These are phyloP conservation scores for Conticribra guillardii DNA, from an alignment of 108 stramenopile genomes.

Conservation along the genomic window DNA sequence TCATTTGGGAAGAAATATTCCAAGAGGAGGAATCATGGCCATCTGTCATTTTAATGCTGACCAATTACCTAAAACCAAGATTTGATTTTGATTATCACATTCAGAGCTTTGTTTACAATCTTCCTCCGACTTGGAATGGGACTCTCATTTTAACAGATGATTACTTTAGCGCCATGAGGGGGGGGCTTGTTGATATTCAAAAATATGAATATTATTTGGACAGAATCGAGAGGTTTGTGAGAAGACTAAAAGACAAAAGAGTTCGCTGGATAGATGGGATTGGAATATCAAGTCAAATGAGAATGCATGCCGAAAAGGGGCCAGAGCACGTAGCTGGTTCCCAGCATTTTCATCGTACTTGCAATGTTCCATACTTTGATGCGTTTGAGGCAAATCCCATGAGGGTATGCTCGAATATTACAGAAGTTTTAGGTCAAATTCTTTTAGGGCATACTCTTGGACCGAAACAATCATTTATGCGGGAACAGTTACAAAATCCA, in stretches of 20 bases:
- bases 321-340: constrained; percentile 27
- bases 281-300: constrained; percentile 41
- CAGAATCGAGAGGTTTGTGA: not conserved
- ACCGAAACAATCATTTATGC: constrained; percentile 7
- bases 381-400: not conserved
- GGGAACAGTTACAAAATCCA: constrained; percentile 1
- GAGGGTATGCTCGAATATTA: constrained; percentile 38
- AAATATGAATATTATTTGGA: constrained; percentile 9
- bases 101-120: constrained; percentile 6
- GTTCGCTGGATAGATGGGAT: constrained; percentile 44
- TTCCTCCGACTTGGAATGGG: constrained; percentile 30
- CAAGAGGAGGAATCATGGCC: constrained; percentile 35
- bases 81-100: constrained; percentile 40
- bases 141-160: constrained; percentile 26
- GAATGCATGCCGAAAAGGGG: constrained; percentile 36
- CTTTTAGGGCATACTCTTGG: constrained; percentile 41
- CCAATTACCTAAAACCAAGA: constrained; percentile 10
- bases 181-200: constrained; percentile 7
- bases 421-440: constrained; percentile 37
- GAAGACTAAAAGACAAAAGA: constrained; percentile 20
- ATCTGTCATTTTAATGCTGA: constrained; percentile 30
- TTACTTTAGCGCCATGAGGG: constrained; percentile 22
- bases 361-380: constrained; percentile 12
- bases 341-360: constrained; percentile 49
- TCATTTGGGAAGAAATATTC: constrained; percentile 48